Percentiles rank a stretch among this genome's conserved stretches.
These are phyloP conservation scores for Ehretia macrophylla DNA, from an alignment of 257 asterid genomes.

Conservation along the genomic window DNA sequence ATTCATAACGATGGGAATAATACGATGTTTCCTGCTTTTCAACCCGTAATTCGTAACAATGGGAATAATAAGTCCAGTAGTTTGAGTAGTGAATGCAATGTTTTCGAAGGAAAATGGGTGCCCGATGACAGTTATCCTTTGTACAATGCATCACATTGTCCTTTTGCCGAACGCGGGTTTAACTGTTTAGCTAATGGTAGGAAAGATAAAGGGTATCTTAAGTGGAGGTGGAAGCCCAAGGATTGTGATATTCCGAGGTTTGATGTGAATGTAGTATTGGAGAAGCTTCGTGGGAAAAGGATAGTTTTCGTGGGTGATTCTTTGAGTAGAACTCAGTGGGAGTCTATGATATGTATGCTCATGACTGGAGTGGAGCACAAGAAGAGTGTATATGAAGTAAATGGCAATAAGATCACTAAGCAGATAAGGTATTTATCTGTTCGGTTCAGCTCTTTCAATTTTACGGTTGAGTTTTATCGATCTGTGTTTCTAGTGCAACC, in stretches of 20 bases:
- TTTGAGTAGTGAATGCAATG: constrained; percentile 46
- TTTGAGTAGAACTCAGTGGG: constrained; percentile 91
- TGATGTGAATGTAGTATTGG: constrained; percentile 49
- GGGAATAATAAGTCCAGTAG: constrained; percentile 3
- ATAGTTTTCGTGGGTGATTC: constrained; percentile 93
- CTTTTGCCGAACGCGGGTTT: constrained; percentile 68
- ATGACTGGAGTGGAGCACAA: constrained; percentile 77
- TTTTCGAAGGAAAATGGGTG: constrained; percentile 84
- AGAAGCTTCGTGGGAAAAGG: constrained; percentile 74
- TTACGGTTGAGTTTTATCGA: constrained; percentile 78
- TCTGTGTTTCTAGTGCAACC: constrained; percentile 84
- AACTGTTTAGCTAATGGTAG: constrained; percentile 87
- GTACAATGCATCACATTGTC: constrained; percentile 79
- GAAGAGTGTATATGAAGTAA: constrained; percentile 69
- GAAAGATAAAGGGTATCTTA: constrained; percentile 62
- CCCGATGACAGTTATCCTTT: constrained; percentile 67
- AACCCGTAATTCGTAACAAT: constrained; percentile 25
- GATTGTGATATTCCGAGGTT: constrained; percentile 62
- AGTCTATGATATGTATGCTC: constrained; percentile 85
- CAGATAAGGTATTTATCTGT: constrained; percentile 69
- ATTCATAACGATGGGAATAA: constrained; percentile 25
- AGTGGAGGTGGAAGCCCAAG: constrained; percentile 85
- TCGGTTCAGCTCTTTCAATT: constrained; percentile 43
- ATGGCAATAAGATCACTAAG: constrained; percentile 73
- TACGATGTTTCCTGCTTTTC: constrained; percentile 37